Percentiles rank a stretch among this genome's conserved stretches.
Conservation (phyloP, 106 monocot species). For the Amphibolis antarctica region DNA sequence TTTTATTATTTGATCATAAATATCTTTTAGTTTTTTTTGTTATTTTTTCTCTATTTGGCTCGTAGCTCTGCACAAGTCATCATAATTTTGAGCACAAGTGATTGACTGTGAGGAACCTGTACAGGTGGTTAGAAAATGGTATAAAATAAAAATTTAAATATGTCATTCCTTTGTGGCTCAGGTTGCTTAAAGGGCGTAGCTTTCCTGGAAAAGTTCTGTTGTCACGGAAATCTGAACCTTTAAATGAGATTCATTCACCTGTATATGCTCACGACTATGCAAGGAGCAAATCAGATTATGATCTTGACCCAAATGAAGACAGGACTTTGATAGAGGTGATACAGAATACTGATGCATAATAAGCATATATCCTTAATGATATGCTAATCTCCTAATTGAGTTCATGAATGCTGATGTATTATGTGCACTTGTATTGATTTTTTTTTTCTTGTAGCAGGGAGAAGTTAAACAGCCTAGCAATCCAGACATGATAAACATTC, state of each 20-base stretch:
- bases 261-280: slow-evolving; percentile 22
- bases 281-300: slow-evolving; percentile 35
- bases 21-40: background rate
- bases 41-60: background rate
- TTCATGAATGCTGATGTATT: background rate
- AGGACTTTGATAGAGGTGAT: slow-evolving; percentile 35
- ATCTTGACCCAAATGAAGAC: slow-evolving; percentile 29
- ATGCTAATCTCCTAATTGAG: slow-evolving; percentile 10
- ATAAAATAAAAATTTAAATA: background rate
- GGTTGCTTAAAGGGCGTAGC: slow-evolving; percentile 82
- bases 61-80: background rate
- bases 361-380: background rate
- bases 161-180: slow-evolving; percentile 9
- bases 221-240: slow-evolving; percentile 50
- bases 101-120: background rate
- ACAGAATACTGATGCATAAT: background rate
- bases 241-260: slow-evolving; percentile 30
- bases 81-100: background rate
- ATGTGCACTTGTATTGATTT: background rate
- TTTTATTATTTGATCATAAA: too few species aligned
- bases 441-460: slow-evolving; percentile 21
- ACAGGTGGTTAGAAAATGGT: background rate
- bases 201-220: slow-evolving; percentile 93
- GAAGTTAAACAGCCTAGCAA: slow-evolving; percentile 30
- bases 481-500: slow-evolving; percentile 17